These are phyloP conservation scores for Grosmannia clavigera DNA, from an alignment of 2,329 filamentous ascomycete species.

Conservation along the genomic window DNA sequence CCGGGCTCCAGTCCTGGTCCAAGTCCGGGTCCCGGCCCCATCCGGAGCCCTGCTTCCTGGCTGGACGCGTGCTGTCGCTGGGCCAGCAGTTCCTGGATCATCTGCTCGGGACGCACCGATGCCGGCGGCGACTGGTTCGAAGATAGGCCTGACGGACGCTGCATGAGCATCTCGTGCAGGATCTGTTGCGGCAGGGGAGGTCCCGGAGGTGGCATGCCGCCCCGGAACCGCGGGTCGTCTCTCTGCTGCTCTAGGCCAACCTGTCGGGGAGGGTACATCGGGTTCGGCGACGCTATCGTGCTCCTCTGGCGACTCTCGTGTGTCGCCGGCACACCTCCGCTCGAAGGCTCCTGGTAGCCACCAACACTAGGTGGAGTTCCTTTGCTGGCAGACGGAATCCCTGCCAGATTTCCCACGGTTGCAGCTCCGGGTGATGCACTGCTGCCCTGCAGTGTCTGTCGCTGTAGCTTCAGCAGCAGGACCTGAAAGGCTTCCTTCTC, in stretches of 20 bases:
- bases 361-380: constrained; percentile 1
- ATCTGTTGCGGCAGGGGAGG: constrained; percentile 34
- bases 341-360: constrained; percentile 11
- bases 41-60: constrained; percentile 27
- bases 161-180: constrained; percentile 15
- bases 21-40: not conserved
- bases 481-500: constrained; percentile 81
- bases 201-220: constrained; percentile 13
- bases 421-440: constrained; percentile 7
- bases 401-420: not conserved
- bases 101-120: constrained; percentile 40
- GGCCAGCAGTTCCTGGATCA: constrained; percentile 47
- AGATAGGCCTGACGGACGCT: constrained; percentile 30
- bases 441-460: constrained; percentile 28
- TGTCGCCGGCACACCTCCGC: not conserved
- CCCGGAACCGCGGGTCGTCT: constrained; percentile 28
- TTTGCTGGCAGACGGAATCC: not conserved
- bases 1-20: not conserved
- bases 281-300: constrained; percentile 32
- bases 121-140: constrained; percentile 28
- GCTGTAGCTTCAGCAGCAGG: constrained; percentile 69
- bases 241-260: constrained; percentile 19
- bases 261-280: constrained; percentile 23
- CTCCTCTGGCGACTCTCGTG: constrained; percentile 23
- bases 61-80: constrained; percentile 44